Percentiles rank a stretch among this genome's conserved stretches.
These are phyloP conservation scores for Beta macrorhiza DNA, from an alignment of 179 eudicot genomes.

Conservation along the genomic window DNA sequence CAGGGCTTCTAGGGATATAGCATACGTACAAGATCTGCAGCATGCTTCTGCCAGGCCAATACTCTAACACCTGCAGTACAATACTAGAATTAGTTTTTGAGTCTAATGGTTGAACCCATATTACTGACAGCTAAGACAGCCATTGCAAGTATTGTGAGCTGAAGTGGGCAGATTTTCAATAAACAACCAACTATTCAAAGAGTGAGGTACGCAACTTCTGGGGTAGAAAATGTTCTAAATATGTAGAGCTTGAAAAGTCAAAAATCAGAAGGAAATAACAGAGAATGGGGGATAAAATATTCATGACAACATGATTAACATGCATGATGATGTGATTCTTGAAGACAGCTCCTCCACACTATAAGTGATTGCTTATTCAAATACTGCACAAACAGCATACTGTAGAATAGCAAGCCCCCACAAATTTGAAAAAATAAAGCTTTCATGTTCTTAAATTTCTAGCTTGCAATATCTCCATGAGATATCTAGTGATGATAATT, in stretches of 20 bases:
- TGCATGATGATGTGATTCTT: background rate
- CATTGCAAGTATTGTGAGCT: background rate
- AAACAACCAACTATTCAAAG: background rate
- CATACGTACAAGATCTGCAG: conserved; percentile 90
- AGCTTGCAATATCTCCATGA: too few relatives aligned
- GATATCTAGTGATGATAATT: background rate
- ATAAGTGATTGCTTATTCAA: background rate
- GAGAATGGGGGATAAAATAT: background rate
- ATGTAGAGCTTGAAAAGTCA: too few relatives aligned
- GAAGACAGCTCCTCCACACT: background rate
- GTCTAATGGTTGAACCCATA: background rate
- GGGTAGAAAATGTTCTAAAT: background rate
- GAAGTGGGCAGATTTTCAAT: background rate
- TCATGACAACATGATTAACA: background rate
- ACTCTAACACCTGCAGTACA: conserved; percentile 52
- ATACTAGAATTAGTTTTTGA: background rate
- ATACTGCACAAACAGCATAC: background rate
- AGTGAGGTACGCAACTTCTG: background rate
- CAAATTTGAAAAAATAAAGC: background rate
- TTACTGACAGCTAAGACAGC: background rate
- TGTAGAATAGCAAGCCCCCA: background rate
- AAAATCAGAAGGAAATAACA: background rate
- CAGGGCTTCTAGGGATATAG: conserved; percentile 1
- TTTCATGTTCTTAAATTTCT: background rate
- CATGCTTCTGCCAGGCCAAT: conserved; percentile 96